These are phyloP conservation scores for Nakazawaea populi DNA, from an alignment of 805 yeast genomes.

Conservation along the genomic window DNA sequence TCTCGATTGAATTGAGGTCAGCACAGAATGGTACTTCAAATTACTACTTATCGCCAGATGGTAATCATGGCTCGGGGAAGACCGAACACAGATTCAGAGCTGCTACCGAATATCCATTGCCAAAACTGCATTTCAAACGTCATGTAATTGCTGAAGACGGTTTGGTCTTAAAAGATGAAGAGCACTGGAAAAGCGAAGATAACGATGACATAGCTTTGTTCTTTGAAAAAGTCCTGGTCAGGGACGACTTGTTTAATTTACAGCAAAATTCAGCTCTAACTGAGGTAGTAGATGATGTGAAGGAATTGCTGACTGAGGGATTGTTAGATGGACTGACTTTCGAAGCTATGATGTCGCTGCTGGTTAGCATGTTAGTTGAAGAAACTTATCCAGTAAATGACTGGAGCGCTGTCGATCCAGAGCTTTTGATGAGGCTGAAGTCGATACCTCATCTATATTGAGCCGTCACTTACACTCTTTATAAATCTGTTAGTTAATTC, in stretches of 20 bases:
- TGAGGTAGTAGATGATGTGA: not conserved
- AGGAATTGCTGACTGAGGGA: constrained; percentile 31
- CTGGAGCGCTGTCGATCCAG: not conserved
- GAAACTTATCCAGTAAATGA: not conserved
- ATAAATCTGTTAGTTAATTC: too few relatives aligned
- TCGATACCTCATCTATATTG: not conserved
- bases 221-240: too few relatives aligned
- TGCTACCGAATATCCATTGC: constrained; percentile 16
- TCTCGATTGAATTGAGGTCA: constrained; percentile 20
- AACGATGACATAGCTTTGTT: not conserved
- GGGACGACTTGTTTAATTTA: too few relatives aligned
- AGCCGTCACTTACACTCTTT: too few relatives aligned
- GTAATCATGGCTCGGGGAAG: constrained; percentile 41
- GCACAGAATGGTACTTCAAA: constrained; percentile 40
- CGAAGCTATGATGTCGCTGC: not conserved
- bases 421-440: not conserved
- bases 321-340: constrained; percentile 1
- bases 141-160: constrained; percentile 26
- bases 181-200: not conserved
- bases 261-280: too few relatives aligned
- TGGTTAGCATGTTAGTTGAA: not conserved
- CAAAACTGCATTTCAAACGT: constrained; percentile 20
- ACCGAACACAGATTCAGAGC: constrained; percentile 27
- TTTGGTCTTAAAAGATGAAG: constrained; percentile 21
- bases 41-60: constrained; percentile 35